phyloP scores from a whole-genome alignment of 169 alveolate genomes.

The Cryptosporidium viatorum region DNA sequence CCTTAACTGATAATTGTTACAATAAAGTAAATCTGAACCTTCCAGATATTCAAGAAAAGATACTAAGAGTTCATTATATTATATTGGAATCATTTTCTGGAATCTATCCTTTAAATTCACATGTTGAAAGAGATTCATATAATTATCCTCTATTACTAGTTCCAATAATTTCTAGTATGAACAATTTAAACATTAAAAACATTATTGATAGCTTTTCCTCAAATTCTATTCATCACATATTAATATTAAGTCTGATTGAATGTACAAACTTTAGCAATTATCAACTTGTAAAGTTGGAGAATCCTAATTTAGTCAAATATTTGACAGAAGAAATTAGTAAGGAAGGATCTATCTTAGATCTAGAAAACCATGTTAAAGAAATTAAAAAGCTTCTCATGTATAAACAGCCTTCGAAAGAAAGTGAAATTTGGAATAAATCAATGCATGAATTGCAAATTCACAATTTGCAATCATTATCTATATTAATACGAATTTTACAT shows the following conservation, averaged over 20 bases:
- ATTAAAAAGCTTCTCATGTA: background rate
- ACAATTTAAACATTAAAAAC: constrained; percentile 8
- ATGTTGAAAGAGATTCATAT: background rate
- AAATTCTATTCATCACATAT: background rate
- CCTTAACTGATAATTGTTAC: constrained; percentile 24
- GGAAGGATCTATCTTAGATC: background rate
- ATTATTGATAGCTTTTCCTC: constrained; percentile 11
- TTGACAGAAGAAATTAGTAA: background rate
- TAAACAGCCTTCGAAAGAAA: constrained; percentile 3
- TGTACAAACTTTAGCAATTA: constrained; percentile 5
- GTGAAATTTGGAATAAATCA: background rate
- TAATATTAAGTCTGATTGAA: constrained; percentile 25
- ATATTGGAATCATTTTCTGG: background rate
- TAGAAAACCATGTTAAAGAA: background rate
- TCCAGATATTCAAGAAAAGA: constrained; percentile 10
- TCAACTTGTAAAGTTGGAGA: constrained; percentile 11
- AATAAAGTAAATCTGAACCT: constrained; percentile 11
- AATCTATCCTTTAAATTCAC: background rate
- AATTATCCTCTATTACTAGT: background rate
- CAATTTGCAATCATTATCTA: constrained; percentile 36
- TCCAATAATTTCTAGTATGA: constrained; percentile 46
- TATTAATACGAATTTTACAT: constrained; percentile 37
- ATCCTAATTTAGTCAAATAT: constrained; percentile 4
- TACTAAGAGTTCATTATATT: background rate
- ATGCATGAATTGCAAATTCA: constrained; percentile 24